Evolutionary conservation across 1,284 basidiomycete species (phyloP), one percentile per base, ranked within the genome.

Genomic region (Chondrostereum purpureum): DNA sequence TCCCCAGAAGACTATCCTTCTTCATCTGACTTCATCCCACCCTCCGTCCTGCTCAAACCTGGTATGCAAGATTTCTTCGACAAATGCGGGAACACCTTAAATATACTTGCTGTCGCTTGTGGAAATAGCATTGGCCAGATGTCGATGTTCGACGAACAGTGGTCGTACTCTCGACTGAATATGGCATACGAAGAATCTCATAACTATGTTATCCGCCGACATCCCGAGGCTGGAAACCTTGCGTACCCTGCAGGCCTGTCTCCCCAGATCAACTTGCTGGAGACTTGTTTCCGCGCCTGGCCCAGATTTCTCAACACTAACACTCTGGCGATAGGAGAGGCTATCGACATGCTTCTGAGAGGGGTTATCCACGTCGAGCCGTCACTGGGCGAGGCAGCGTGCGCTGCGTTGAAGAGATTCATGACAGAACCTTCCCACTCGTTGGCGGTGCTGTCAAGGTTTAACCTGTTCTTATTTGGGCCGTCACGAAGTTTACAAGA

Each of bases 311-410:
- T 94, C 21, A 78, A 83, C 51, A 59, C 62, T 0, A 70, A 73
- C 43, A 31, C 27, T 8, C 66, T 78, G 43, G 63, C 72, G 44
- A 63, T 86, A 44, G 64, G 72, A 4, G 83, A 85, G 40, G 78
- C 83, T 0, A 73, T 93, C 42, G 84, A 91, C 52, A 83, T 92
- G 67, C 75, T 96, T 17, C 74, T 94, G 39, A 78, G 82, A 16
- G 88, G 88, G 0, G 76, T 91, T 17, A 76, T 92, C 31, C 92
- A 94, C 54, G 81, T 93, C 18, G 92, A 97, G 52, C 85, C 88
- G 1, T 59, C 65, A 1, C 69, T 96, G 2, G 80, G 77, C 38
- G 80, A 85, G 19, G 78, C 79, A 4, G 87, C 92, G 0, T 73
- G 74, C 6, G 68, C 72, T 1, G 84, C 91, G 4, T 61, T 96